Conservation (phyloP, 1,284 basidiomycete genomes). For the Cryptococcus sp. region DNA sequence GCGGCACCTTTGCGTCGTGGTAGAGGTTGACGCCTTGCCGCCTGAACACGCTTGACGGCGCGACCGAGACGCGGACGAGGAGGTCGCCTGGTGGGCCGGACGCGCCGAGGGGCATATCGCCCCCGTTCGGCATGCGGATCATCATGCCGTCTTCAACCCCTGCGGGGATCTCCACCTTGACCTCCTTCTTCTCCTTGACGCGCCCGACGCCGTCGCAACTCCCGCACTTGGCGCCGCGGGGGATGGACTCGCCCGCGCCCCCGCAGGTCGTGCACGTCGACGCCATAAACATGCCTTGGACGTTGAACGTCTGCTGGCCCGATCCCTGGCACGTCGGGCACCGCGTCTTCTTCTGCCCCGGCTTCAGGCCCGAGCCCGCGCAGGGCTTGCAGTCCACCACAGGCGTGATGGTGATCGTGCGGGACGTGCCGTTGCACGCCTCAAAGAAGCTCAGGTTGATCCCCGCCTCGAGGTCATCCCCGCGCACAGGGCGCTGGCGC, state of each 20-base stretch:
- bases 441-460: constrained; percentile 84
- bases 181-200: constrained; percentile 71
- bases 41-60: constrained; percentile 77
- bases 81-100: constrained; percentile 79
- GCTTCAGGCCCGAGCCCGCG: constrained; percentile 79
- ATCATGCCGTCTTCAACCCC: constrained; percentile 98
- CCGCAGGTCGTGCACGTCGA: constrained; percentile 81
- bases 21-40: constrained; percentile 91
- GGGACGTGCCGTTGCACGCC: constrained; percentile 83
- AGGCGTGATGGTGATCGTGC: constrained; percentile 73
- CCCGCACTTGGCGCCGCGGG: constrained; percentile 73
- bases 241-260: constrained; percentile 78
- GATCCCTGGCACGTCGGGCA: constrained; percentile 82
- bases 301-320: constrained; percentile 84
- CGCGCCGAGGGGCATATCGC: constrained; percentile 75
- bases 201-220: constrained; percentile 84
- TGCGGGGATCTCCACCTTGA: constrained; percentile 81
- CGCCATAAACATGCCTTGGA: constrained; percentile 98
- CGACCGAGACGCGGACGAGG: constrained; percentile 80
- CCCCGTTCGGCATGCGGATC: constrained; percentile 75
- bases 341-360: constrained; percentile 75
- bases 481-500: constrained; percentile 58
- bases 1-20: constrained; percentile 84
- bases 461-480: constrained; percentile 78
- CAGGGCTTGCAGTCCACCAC: constrained; percentile 83